Percentiles rank a stretch among this genome's conserved stretches.
Evolutionary conservation across 129 eudicot genomes (phyloP).

Genomic region (Centrapalus pauciflorus): DNA sequence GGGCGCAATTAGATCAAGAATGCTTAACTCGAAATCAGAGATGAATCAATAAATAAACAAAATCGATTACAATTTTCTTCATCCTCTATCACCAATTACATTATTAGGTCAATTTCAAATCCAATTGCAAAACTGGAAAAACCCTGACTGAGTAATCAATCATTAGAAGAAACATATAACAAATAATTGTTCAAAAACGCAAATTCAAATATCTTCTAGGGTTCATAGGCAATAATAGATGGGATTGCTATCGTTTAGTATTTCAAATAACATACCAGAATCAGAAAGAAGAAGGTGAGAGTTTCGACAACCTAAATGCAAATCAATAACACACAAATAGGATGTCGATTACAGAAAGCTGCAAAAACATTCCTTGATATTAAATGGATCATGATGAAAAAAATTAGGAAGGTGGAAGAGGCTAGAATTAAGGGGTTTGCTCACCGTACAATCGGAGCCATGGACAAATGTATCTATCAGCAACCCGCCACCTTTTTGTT

Average conservation of each 20-base stretch:
- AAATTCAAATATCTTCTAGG: constrained; percentile 5
- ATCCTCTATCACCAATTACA: neutral
- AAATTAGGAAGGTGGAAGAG: neutral
- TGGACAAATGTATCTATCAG: constrained; percentile 13
- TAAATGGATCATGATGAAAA: constrained; percentile 7
- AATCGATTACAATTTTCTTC: neutral
- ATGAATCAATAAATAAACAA: neutral
- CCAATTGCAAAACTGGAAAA: neutral
- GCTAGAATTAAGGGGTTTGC: constrained; percentile 19
- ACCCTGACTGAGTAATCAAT: neutral
- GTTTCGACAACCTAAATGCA: constrained; percentile 28
- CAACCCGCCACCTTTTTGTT: constrained; percentile 14
- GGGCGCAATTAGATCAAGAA: neutral
- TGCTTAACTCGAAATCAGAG: neutral
- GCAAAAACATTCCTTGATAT: neutral
- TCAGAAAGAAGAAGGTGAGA: neutral
- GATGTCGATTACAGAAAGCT: constrained; percentile 15
- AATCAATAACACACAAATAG: constrained; percentile 13
- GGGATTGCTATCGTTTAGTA: neutral
- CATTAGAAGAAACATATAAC: neutral
- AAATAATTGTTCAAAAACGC: neutral
- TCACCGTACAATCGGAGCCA: constrained; percentile 23
- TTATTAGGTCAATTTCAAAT: neutral
- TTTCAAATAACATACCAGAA: neutral
- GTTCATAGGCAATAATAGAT: neutral